These are phyloP conservation scores for Pseudogymnoascus sp. DNA, from an alignment of 2,329 filamentous ascomycete species.

Conservation along the genomic window DNA sequence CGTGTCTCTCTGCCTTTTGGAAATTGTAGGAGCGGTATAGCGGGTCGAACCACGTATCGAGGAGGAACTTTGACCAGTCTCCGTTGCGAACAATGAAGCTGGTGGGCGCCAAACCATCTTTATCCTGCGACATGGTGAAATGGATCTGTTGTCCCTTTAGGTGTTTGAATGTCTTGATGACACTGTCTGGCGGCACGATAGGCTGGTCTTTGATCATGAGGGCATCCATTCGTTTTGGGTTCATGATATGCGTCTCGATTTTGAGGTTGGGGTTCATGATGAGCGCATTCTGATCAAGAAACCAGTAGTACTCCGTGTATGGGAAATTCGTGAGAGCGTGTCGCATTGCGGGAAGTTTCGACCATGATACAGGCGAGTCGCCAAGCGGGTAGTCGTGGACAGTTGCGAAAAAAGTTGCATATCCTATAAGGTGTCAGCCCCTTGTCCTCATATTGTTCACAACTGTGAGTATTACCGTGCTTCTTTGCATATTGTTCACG, in stretches of 20 bases:
- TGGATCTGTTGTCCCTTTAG: conserved; percentile 72
- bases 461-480: conserved; percentile 57
- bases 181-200: conserved; percentile 89
- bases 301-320: conserved; percentile 75
- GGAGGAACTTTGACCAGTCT: conserved; percentile 85
- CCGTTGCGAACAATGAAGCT: conserved; percentile 77
- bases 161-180: conserved; percentile 88
- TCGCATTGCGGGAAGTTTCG: conserved; percentile 74
- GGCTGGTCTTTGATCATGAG: conserved; percentile 79
- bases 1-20: conserved; percentile 86
- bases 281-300: conserved; percentile 72
- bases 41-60: conserved; percentile 95
- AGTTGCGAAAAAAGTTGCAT: conserved; percentile 74
- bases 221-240: conserved; percentile 57
- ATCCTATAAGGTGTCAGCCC: conserved; percentile 49
- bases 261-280: conserved; percentile 76
- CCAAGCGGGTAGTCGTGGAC: conserved; percentile 67
- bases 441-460: conserved; percentile 9
- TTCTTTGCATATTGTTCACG: conserved; percentile 73
- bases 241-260: conserved; percentile 65
- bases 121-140: conserved; percentile 77
- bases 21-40: conserved; percentile 93
- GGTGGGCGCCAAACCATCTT: conserved; percentile 64
- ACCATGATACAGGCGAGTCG: conserved; percentile 57
- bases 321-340: conserved; percentile 80